Conservation (phyloP, 257 asterid species). For the Verbena officinalis region DNA sequence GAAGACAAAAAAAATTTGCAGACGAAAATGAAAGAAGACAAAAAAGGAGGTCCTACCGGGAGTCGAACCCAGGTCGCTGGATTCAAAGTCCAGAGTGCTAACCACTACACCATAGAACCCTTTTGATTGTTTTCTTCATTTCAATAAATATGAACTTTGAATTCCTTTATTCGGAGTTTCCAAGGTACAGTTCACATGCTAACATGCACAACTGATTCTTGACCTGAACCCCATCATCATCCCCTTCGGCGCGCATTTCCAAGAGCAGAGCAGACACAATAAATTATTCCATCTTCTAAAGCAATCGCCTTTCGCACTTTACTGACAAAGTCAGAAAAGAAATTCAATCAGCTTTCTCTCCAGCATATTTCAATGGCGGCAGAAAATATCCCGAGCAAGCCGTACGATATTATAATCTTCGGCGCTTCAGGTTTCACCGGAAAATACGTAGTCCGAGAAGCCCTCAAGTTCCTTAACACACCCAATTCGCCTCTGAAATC, state of each 20-base stretch:
- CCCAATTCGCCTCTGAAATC: slow-evolving; percentile 71
- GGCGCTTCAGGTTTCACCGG: slow-evolving; percentile 98
- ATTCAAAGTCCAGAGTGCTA: slow-evolving; percentile 99
- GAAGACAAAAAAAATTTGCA: too few species aligned
- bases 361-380: neutral
- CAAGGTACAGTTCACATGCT: too few species aligned
- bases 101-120: slow-evolving; percentile 94
- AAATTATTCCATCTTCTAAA: neutral
- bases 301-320: too few species aligned
- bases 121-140: neutral
- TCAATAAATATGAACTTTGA: too few species aligned
- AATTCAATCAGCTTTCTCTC: too few species aligned
- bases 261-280: too few species aligned
- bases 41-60: slow-evolving; percentile 87
- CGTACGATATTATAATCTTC: slow-evolving; percentile 63
- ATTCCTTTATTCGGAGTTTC: too few species aligned
- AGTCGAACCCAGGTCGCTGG: slow-evolving; percentile 99
- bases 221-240: neutral
- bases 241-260: neutral
- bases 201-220: too few species aligned
- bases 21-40: too few species aligned
- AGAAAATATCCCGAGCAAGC: neutral
- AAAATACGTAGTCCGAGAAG: slow-evolving; percentile 79
- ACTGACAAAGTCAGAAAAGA: too few species aligned
- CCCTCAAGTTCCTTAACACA: slow-evolving; percentile 72